Conservation (phyloP, 1,284 basidiomycete species). For the Cryptococcus sp. region DNA sequence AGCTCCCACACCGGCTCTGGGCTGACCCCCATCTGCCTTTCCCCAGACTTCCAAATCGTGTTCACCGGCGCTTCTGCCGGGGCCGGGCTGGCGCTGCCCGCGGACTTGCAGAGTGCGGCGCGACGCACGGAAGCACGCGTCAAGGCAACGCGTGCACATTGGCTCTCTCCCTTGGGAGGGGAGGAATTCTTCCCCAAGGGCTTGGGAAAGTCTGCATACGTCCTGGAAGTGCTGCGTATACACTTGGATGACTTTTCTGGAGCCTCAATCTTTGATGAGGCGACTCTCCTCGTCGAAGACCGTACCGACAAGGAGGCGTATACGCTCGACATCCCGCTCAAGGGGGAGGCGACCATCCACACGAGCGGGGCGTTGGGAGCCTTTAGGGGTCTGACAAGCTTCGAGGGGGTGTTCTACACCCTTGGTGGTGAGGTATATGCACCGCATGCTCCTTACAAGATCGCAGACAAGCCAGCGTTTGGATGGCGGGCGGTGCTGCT, state of each 20-base stretch:
- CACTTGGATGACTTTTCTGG: neutral
- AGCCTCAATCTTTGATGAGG: constrained; percentile 11
- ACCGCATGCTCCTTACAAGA: constrained; percentile 42
- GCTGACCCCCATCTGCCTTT: constrained; percentile 8
- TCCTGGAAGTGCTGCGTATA: neutral
- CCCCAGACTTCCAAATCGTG: constrained; percentile 3
- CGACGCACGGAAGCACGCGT: neutral
- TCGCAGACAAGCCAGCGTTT: constrained; percentile 51
- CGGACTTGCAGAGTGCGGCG: constrained; percentile 1
- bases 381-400: constrained; percentile 75
- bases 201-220: neutral
- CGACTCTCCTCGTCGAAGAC: constrained; percentile 14
- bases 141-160: neutral
- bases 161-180: neutral
- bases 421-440: constrained; percentile 19
- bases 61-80: neutral
- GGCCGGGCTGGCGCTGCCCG: neutral
- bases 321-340: constrained; percentile 15
- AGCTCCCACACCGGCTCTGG: constrained; percentile 1
- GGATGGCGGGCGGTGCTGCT: constrained; percentile 67
- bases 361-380: constrained; percentile 74
- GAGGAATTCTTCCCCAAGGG: constrained; percentile 2
- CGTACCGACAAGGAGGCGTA: constrained; percentile 22
- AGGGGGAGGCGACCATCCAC: constrained; percentile 61
- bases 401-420: constrained; percentile 62